A percentile compares a stretch with the other conserved stretches of the same genome.
Evolutionary conservation across 139 green algal genomes (phyloP).

Genomic region (Yamagishiella unicocca): DNA sequence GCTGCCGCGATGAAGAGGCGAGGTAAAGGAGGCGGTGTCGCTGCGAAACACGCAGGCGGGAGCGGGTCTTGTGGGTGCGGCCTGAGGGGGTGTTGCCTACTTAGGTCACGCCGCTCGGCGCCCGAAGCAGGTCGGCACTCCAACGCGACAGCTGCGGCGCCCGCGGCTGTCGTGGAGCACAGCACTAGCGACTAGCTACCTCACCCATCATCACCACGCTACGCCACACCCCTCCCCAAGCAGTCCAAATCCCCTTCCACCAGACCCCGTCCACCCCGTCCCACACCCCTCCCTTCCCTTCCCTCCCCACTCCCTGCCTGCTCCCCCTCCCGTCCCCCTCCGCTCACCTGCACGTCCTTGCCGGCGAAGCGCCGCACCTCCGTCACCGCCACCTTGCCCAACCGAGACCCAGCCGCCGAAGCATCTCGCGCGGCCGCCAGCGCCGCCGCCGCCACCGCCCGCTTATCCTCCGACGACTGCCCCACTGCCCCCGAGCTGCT

Average conservation of each 20-base stretch:
- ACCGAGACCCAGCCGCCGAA: conserved; percentile 31
- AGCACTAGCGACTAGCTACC: too few species aligned
- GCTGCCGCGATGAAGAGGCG: too few species aligned
- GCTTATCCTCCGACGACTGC: conserved; percentile 25
- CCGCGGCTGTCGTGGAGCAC: too few species aligned
- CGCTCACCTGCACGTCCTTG: conserved; percentile 79
- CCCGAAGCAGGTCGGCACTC: too few species aligned
- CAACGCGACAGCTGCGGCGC: too few species aligned
- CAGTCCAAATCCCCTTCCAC: not conserved
- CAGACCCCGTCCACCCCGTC: not conserved
- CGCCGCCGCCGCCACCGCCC: conserved; percentile 13
- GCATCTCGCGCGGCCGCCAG: not conserved
- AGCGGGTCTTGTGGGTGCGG: too few species aligned
- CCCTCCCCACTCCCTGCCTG: not conserved
- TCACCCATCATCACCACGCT: too few species aligned
- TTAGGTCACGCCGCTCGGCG: too few species aligned
- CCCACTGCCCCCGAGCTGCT: conserved; percentile 35
- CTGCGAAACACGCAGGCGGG: too few species aligned
- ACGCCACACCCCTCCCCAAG: not conserved
- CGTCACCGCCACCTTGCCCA: conserved; percentile 60
- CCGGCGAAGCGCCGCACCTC: conserved; percentile 84
- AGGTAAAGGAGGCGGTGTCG: too few species aligned
- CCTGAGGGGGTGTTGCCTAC: too few species aligned
- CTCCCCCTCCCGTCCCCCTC: not conserved
- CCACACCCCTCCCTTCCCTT: not conserved